A percentile compares a stretch with the other conserved stretches of the same genome.
Conservation (phyloP, 371 early-diverging fungal genomes). For the Circinella umbellata region DNA sequence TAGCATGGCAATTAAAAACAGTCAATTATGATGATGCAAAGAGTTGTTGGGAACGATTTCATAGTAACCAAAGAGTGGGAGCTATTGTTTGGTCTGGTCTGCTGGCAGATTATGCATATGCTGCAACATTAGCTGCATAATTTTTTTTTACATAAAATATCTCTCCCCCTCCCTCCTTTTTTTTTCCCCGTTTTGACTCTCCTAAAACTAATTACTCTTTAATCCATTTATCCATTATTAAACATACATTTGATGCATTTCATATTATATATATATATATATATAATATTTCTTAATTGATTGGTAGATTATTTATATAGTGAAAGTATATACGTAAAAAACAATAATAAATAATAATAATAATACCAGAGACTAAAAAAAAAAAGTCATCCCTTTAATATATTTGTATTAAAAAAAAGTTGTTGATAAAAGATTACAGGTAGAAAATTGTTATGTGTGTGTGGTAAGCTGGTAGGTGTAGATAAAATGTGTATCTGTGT, state of each 20-base stretch:
- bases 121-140: constrained; percentile 15
- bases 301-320: background rate
- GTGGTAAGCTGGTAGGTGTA: background rate
- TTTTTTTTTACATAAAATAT: no score
- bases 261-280: no score
- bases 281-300: no score
- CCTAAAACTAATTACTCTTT: no score
- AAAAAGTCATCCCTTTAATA: constrained; percentile 1
- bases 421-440: background rate
- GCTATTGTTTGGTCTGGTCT: constrained; percentile 77
- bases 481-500: no score
- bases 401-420: background rate
- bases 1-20: constrained; percentile 82
- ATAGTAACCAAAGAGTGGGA: constrained; percentile 79
- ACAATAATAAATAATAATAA: background rate
- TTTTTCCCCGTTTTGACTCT: background rate
- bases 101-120: constrained; percentile 50
- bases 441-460: background rate
- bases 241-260: no score
- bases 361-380: background rate
- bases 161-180: background rate
- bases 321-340: background rate
- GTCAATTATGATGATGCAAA: constrained; percentile 71
- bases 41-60: constrained; percentile 78
- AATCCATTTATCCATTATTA: no score